These are phyloP conservation scores for Eucalyptus sp. DNA, from an alignment of 345 rosid species.

Conservation along the genomic window DNA sequence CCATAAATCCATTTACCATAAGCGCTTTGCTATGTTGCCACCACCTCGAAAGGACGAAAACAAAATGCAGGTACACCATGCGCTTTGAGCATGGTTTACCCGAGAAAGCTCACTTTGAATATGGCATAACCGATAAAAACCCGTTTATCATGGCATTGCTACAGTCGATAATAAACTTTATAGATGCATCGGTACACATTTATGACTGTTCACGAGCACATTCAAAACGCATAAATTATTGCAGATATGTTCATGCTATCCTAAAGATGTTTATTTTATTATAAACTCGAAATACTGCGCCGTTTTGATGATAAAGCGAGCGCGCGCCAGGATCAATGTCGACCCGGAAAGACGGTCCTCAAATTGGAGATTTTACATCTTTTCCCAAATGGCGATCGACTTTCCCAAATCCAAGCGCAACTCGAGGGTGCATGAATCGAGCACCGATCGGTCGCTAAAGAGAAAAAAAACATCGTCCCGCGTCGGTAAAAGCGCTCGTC, in stretches of 20 bases:
- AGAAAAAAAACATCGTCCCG: background rate
- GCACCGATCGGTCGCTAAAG: background rate
- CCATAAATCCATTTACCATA: background rate
- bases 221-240: no score
- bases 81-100: background rate
- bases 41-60: background rate
- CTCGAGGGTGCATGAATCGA: background rate
- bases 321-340: background rate
- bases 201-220: no score
- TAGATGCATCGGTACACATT: no score
- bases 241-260: accelerated
- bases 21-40: background rate
- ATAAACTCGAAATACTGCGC: no score
- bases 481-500: background rate
- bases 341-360: background rate
- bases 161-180: no score
- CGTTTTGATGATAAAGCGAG: no score
- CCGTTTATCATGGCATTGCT: background rate
- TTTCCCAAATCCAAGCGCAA: background rate
- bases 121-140: background rate
- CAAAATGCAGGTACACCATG: no score
- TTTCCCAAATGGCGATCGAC: no score
- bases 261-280: no score
- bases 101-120: background rate
- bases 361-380: no score